These are phyloP conservation scores for Dryas alaskensis DNA, from an alignment of 306 rosid species.

Conservation along the genomic window DNA sequence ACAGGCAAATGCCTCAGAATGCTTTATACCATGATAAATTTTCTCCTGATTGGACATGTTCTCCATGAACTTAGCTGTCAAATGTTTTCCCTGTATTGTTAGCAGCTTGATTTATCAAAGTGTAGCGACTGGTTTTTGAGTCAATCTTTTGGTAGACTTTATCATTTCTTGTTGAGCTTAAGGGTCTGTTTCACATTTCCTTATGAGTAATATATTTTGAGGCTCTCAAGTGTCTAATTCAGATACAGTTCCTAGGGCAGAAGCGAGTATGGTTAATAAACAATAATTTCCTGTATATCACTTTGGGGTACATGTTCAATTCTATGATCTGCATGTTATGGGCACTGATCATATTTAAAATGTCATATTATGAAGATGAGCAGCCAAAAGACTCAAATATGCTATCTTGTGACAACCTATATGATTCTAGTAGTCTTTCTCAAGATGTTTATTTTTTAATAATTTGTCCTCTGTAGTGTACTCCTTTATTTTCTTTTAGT, in stretches of 20 bases:
- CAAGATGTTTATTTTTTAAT: not conserved
- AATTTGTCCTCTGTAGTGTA: no score
- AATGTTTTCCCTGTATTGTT: not conserved
- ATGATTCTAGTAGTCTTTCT: not conserved
- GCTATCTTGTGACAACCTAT: not conserved
- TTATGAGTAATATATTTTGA: not conserved
- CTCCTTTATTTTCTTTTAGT: no score
- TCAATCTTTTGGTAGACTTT: not conserved
- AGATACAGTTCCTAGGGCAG: not conserved
- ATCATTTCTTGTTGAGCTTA: not conserved
- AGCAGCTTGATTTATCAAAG: conserved; percentile 4
- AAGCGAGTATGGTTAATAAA: not conserved
- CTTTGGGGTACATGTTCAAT: not conserved
- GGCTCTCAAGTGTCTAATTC: not conserved
- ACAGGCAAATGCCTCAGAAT: not conserved
- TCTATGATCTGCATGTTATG: not conserved
- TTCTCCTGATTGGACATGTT: not conserved
- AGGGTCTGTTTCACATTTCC: not conserved
- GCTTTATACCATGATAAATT: not conserved
- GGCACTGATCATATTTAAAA: not conserved
- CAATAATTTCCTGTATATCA: not conserved
- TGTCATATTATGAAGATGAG: not conserved
- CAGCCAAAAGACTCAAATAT: conserved; percentile 3
- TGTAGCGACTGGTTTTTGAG: not conserved
- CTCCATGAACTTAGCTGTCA: not conserved